Conservation (phyloP, 331 rosid genomes). For the Stylosanthes scabra region DNA sequence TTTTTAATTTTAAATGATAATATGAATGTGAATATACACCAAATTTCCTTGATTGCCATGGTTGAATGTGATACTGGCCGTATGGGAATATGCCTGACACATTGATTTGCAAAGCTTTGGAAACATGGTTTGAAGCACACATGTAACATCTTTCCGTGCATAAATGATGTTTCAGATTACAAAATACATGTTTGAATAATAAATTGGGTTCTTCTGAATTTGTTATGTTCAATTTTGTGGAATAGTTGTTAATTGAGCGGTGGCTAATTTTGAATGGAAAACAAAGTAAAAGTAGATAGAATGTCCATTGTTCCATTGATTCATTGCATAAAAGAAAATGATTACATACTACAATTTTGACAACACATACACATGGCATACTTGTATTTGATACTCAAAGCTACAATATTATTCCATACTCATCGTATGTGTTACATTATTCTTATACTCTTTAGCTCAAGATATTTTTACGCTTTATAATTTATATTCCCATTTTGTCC, state of each 20-base stretch:
- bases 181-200: background rate
- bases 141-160: too few species aligned
- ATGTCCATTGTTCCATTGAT: constrained; percentile 11
- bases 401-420: constrained; percentile 47
- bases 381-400: constrained; percentile 45
- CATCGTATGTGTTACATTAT: constrained; percentile 37
- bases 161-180: too few species aligned
- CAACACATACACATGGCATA: constrained; percentile 29
- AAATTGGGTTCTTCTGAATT: background rate
- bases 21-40: too few species aligned
- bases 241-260: background rate
- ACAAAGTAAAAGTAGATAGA: constrained; percentile 22
- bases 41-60: too few species aligned
- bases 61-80: too few species aligned
- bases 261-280: background rate
- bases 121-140: too few species aligned
- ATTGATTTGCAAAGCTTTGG: too few species aligned
- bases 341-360: constrained; percentile 33
- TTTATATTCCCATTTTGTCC: constrained; percentile 27
- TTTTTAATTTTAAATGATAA: too few species aligned
- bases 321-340: constrained; percentile 26
- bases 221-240: too few species aligned
- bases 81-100: too few species aligned
- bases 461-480: constrained; percentile 24
- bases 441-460: constrained; percentile 1